Conservation (phyloP, 208 protist genomes). For the Vickermania ingenoplastis region DNA sequence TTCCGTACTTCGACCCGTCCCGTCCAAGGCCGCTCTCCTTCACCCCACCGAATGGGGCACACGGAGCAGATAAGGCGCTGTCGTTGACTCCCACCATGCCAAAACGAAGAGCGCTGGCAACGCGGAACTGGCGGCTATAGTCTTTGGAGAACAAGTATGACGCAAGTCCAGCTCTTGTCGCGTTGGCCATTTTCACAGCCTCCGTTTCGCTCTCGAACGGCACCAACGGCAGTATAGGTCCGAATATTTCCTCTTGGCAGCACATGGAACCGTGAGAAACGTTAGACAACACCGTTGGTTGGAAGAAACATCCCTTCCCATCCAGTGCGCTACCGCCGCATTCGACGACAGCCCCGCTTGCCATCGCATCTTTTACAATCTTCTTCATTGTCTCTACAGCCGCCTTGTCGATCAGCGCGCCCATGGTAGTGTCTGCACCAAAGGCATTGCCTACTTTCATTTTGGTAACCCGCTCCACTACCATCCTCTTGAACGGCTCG, state of each 20-base stretch:
- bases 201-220: constrained; percentile 66
- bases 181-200: constrained; percentile 66
- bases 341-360: constrained; percentile 56
- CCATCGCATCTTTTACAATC: constrained; percentile 51
- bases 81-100: constrained; percentile 87
- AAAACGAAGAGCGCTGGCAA: constrained; percentile 49
- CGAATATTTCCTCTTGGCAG: constrained; percentile 85
- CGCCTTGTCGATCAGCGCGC: constrained; percentile 51
- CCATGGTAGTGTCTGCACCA: constrained; percentile 31
- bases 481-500: constrained; percentile 34
- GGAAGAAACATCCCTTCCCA: constrained; percentile 67
- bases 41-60: constrained; percentile 81
- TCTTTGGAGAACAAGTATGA: constrained; percentile 72
- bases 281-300: constrained; percentile 72
- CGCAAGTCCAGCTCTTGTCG: constrained; percentile 60
- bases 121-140: constrained; percentile 51
- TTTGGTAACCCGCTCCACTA: constrained; percentile 28
- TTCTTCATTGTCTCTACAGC: constrained; percentile 28
- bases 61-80: constrained; percentile 33
- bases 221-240: constrained; percentile 74
- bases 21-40: constrained; percentile 87
- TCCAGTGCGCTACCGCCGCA: constrained; percentile 35
- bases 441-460: constrained; percentile 73
- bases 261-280: constrained; percentile 39
- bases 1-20: constrained; percentile 86